These are phyloP conservation scores for Turnera subulata DNA, from an alignment of 345 rosid genomes.

Conservation along the genomic window DNA sequence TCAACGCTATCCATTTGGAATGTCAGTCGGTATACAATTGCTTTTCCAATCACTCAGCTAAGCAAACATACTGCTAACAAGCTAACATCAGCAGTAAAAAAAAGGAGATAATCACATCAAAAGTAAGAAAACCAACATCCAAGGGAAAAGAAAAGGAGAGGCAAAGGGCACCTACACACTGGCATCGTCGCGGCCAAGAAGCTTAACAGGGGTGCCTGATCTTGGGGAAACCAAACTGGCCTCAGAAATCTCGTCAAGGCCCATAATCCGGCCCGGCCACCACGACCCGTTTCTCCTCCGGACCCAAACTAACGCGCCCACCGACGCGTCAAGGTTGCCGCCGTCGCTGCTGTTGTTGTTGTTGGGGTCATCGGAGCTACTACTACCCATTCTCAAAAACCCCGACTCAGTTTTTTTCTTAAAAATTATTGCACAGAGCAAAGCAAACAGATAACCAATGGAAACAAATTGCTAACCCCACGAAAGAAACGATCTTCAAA, in stretches of 20 bases:
- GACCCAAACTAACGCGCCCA: conserved; percentile 97
- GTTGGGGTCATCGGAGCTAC: conserved; percentile 54
- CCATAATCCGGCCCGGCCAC: conserved; percentile 97
- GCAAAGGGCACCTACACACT: conserved; percentile 65
- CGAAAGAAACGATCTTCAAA: conserved; percentile 13
- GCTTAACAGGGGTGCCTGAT: conserved; percentile 94
- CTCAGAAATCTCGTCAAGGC: conserved; percentile 66
- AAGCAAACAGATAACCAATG: conserved; percentile 6
- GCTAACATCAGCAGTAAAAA: background rate
- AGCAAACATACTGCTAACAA: background rate
- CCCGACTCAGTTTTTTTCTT: conserved; percentile 14
- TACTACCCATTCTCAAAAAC: conserved; percentile 52
- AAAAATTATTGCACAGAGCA: conserved; percentile 2
- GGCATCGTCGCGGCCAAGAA: conserved; percentile 94
- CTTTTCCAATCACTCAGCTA: too few species aligned
- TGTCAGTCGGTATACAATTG: too few species aligned
- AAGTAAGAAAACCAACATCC: background rate
- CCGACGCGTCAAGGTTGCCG: conserved; percentile 62
- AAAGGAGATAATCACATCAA: background rate
- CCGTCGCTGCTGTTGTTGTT: conserved; percentile 24
- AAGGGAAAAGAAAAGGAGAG: background rate
- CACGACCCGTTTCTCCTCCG: conserved; percentile 96
- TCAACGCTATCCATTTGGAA: too few species aligned
- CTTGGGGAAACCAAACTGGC: conserved; percentile 69
- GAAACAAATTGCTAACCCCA: conserved; percentile 3